Conservation (phyloP, 805 yeast genomes). For the Ogataea angusta region DNA sequence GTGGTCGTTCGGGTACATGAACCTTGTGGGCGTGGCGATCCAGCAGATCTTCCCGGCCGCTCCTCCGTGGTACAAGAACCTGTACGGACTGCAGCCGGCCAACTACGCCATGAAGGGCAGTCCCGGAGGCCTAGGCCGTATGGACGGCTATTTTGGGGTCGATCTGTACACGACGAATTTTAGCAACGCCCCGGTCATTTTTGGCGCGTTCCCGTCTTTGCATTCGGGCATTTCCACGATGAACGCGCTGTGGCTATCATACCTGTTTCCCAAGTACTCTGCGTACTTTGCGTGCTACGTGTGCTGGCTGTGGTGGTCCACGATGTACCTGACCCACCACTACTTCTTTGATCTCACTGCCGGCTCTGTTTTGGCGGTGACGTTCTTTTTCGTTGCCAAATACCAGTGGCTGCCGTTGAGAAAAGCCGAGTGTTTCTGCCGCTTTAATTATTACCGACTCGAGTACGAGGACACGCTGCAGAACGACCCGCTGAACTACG, state of each 20-base stretch:
- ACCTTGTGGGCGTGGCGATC: slow-evolving; percentile 72
- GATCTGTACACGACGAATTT: slow-evolving; percentile 81
- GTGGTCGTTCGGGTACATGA: slow-evolving; percentile 93
- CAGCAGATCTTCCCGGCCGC: slow-evolving; percentile 88
- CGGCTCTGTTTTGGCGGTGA: slow-evolving; percentile 73
- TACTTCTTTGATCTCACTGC: slow-evolving; percentile 89
- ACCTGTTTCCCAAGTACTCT: slow-evolving; percentile 69
- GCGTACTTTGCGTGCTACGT: slow-evolving; percentile 70
- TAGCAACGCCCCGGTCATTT: slow-evolving; percentile 80
- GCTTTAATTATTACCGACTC: slow-evolving; percentile 61
- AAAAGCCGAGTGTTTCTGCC: slow-evolving; percentile 52
- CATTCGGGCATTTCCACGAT: slow-evolving; percentile 91
- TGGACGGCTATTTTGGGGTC: slow-evolving; percentile 72
- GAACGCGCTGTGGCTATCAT: slow-evolving; percentile 81
- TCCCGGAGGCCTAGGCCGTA: slow-evolving; percentile 89
- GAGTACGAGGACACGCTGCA: slow-evolving; percentile 32
- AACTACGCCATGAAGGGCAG: slow-evolving; percentile 86
- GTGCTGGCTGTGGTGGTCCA: slow-evolving; percentile 96
- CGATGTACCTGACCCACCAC: slow-evolving; percentile 97
- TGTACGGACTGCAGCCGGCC: slow-evolving; percentile 83
- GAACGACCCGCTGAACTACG: slow-evolving; percentile 34
- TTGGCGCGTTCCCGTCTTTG: slow-evolving; percentile 72
- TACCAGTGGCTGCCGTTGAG: slow-evolving; percentile 61
- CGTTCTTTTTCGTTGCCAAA: slow-evolving; percentile 67
- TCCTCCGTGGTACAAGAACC: slow-evolving; percentile 91